A percentile compares a stretch with the other conserved stretches of the same genome.
Conservation (phyloP, 495 filamentous ascomycete genomes). For the Tirmania nivea region DNA sequence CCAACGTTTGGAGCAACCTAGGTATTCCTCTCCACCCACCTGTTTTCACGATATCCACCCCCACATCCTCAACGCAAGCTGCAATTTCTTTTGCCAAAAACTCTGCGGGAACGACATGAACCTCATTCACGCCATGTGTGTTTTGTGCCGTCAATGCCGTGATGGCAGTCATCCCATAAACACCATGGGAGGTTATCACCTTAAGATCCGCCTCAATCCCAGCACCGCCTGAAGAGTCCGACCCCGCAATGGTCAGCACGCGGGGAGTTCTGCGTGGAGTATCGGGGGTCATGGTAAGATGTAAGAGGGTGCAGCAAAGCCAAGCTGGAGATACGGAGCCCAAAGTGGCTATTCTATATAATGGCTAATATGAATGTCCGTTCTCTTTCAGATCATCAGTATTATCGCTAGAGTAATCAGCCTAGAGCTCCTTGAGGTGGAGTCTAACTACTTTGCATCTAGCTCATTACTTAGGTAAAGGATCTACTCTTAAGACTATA, state of each 20-base stretch:
- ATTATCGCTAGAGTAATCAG: no score
- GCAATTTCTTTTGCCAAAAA: slow-evolving; percentile 74
- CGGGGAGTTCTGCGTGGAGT: slow-evolving; percentile 6
- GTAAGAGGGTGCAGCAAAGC: no score
- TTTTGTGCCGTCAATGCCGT: slow-evolving; percentile 91
- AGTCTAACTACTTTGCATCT: no score
- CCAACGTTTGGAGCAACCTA: neutral
- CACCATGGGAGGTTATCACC: slow-evolving; percentile 72
- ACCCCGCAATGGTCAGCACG: slow-evolving; percentile 66
- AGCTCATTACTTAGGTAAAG: no score
- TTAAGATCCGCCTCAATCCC: slow-evolving; percentile 97
- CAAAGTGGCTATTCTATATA: no score
- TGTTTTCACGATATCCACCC: slow-evolving; percentile 75
- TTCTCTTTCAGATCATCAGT: no score
- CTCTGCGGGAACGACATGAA: slow-evolving; percentile 53
- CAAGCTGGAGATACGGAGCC: no score
- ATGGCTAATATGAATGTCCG: no score
- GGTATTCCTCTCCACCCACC: slow-evolving; percentile 14
- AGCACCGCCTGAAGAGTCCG: slow-evolving; percentile 69
- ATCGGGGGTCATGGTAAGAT: no score
- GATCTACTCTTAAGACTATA: no score
- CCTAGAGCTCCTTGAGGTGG: no score
- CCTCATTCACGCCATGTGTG: slow-evolving; percentile 60
- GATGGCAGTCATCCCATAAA: slow-evolving; percentile 92
- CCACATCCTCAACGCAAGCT: slow-evolving; percentile 61